Evolutionary conservation across 768 basidiomycete species (phyloP), one percentile per base, ranked within the genome.

Genomic region (Termitomyces sp.): DNA sequence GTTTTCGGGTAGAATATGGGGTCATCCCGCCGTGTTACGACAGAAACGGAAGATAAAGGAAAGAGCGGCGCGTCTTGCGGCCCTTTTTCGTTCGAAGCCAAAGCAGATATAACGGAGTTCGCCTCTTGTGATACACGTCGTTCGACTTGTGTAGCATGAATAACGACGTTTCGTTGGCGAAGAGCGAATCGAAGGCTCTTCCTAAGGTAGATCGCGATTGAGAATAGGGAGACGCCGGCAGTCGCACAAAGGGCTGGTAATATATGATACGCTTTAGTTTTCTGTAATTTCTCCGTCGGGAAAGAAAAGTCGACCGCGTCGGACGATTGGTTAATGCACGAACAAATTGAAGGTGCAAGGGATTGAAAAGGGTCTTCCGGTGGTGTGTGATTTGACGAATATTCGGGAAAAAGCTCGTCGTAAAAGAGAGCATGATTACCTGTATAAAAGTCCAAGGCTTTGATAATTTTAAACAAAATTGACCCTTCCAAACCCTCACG

Each of bases 391-490:
- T 35, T 33, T 5, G n/a, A n/a, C 28, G 20, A 4, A 24, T n/a
- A 14, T 32, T 45, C 50, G 7, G 30, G 49, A 13, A 57, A 57
- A 18, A 46, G 28, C 18, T 44, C 35, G 5, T 50, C 26, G 10
- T 43, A 50, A 18, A 49, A 41, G 2, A 56, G 10, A 22, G 9
- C 46, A 30, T 36, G 50, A 24, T 57, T 57, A 18, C 50, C 56
- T 36, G 56, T 52, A n/a, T 57, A 57, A 13, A 57, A 57, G 26
- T 57, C 56, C 35, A 57, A 8, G 14, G 50, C 44, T 9, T 57
- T 38, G 44, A 57, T 57, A 26, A 20, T 18, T 28, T 30, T 57
- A 50, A 46, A 52, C 10, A 57, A 44, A 36, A 36, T 5, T 11
- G 32, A 45, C 20, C 48, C 44, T 30, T 30, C 56, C 32, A 57